Percentiles rank a stretch among this genome's conserved stretches.
Evolutionary conservation across 2,329 filamentous ascomycete species (phyloP).

Genomic region (Botrytis fabae): DNA sequence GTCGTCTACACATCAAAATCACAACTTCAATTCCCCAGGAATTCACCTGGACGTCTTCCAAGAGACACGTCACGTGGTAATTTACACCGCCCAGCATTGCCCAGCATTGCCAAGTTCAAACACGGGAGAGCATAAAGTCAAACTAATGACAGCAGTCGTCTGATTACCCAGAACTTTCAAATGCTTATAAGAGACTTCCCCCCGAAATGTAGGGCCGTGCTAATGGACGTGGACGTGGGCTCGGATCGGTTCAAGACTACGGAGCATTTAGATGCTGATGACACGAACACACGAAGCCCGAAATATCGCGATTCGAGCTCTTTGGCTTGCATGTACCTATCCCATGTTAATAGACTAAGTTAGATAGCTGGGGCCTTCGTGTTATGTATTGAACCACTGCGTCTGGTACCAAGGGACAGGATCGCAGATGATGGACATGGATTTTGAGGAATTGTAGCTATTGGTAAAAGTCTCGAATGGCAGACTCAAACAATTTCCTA

Average conservation of each 20-base stretch:
- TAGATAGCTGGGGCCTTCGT: neutral
- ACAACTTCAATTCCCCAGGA: neutral
- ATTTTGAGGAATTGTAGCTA: neutral
- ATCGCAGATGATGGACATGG: neutral
- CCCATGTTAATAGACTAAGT: neutral
- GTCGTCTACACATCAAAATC: neutral
- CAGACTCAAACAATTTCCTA: neutral
- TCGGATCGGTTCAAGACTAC: neutral
- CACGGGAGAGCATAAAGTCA: neutral
- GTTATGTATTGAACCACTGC: neutral
- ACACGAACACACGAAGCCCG: neutral
- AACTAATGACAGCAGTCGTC: neutral
- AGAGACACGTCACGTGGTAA: neutral
- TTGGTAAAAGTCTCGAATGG: neutral
- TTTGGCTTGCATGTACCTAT: neutral
- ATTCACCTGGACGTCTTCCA: neutral
- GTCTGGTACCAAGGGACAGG: neutral
- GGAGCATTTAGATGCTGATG: neutral
- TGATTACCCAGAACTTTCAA: neutral
- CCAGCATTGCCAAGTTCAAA: constrained; percentile 1
- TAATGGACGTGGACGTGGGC: neutral
- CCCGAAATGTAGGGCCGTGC: neutral
- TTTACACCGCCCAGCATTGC: constrained; percentile 8
- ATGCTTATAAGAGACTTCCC: neutral
- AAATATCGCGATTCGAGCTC: neutral